Base-by-base conservation (phyloP, 805 yeast species). In the Henningerozyma blattae region DNA sequence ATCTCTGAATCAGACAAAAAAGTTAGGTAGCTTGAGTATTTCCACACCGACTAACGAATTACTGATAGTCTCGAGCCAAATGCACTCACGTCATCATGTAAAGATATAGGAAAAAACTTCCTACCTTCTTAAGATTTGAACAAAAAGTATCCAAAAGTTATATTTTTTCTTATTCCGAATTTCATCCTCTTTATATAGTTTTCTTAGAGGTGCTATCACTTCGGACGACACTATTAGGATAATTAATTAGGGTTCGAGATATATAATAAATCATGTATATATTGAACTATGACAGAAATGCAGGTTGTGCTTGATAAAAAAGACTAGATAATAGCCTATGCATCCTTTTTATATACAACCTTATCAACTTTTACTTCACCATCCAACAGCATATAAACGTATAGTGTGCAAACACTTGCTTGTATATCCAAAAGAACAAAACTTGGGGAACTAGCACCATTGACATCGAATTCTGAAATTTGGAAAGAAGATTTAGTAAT, bases 1-100 rank as follows among this genome's bases (percentile, higher is more conserved):
- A 20, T 20, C 24, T 24, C n/a, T 10, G 32, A 41, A 42, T 76
- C 82, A 75, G 82, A 72, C 48, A 71, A 67, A 62, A 65, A 58
- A 73, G 70, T 31, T 33, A 86, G 95, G 95, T 86, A 86, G 95
- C 95, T 77, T 72, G 94, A 75, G 68, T 83, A 82, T 83, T 83
- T 86, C 95, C 95, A 86, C 95, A 86, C 70, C 87, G 86, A 81
- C 86, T 68, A 61, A 67, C 69, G 58, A 39, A 35, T 39, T 40
- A 45, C 38, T 32, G 34, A 31, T 44, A 37, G 81, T 81, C 95
- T 85, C 94, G 95, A 86, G 95, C 95, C 95, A 86, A 86, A 86
- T 86, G 95, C 95, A 84, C 94, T 86, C 95, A 64, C 64, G 47
- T 83, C 94, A 83, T 83, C 94, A 83, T 73, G 41, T 59, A 48